Percentiles rank a stretch among this genome's conserved stretches.
These are phyloP conservation scores for Acanthamoeba lenticulata DNA, from an alignment of 208 protist genomes.

Conservation along the genomic window DNA sequence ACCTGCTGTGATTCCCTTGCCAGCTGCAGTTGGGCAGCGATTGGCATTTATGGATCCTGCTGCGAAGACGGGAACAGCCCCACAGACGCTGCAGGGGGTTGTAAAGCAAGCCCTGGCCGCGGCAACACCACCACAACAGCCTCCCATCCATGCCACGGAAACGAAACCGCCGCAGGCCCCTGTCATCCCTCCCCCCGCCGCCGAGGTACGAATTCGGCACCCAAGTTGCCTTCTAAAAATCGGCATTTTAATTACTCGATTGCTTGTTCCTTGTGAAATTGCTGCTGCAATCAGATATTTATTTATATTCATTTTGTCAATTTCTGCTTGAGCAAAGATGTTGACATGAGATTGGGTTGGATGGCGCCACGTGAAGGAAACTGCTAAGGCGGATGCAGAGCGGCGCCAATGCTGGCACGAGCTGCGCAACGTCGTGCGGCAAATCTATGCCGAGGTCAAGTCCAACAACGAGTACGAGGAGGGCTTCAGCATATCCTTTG, in stretches of 20 bases:
- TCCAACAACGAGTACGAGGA: constrained; percentile 45
- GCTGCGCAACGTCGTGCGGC: constrained; percentile 29
- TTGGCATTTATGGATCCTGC: background rate
- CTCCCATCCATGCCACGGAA: background rate
- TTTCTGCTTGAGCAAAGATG: background rate
- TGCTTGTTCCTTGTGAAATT: no score
- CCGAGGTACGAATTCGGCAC: background rate
- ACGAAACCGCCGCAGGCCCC: background rate
- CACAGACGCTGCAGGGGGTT: background rate
- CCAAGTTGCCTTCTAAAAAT: no score
- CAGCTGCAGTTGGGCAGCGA: no score
- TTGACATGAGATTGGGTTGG: no score
- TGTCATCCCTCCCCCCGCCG: background rate
- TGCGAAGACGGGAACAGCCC: background rate
- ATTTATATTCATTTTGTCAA: background rate
- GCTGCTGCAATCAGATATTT: no score
- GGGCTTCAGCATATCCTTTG: constrained; percentile 29
- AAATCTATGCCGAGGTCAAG: constrained; percentile 55
- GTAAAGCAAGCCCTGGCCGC: no score
- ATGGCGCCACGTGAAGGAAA: background rate
- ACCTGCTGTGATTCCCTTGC: no score
- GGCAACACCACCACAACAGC: background rate
- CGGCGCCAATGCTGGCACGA: constrained; percentile 36
- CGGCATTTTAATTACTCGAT: no score
- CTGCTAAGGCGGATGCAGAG: background rate